Base-by-base conservation (phyloP, 139 green algal species). In the Closterium sp. region DNA sequence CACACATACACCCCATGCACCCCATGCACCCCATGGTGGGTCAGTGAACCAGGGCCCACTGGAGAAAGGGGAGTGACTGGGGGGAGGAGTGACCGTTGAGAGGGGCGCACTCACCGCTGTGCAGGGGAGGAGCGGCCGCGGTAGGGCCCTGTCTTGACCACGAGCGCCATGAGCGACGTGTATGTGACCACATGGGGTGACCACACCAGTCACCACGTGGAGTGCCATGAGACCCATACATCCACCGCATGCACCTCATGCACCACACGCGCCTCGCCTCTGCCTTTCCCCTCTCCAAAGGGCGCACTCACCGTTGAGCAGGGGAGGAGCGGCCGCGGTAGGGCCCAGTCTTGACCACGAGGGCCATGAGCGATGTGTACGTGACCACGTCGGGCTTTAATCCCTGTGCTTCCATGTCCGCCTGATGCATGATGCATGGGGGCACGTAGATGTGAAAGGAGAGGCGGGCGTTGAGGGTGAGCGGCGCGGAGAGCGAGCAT, bases 151-250 rank as follows among this genome's bases (percentile, higher is more conserved):
- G 94, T 95, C 28, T 94, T 89, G 27, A 90, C 88, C 21, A 96
- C 87, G 90, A 96, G 32, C 1, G 86, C 85, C 30, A 96, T 95
- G 32, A 96, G 95, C 24, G 91, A 94, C 29, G 94, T 95, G 90
- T 96, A 96, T 28, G 95, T 96, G 70, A 91, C 84, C n/a, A 94
- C 91, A 31, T 96, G n/a, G n/a, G n/a, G n/a, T n/a, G n/a, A n/a
- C n/a, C n/a, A n/a, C n/a, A n/a, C n/a, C n/a, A n/a, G n/a, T n/a
- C n/a, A n/a, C n/a, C n/a, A n/a, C n/a, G n/a, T n/a, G n/a, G n/a
- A n/a, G n/a, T n/a, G n/a, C n/a, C n/a, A n/a, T n/a, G n/a, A n/a
- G n/a, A n/a, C n/a, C n/a, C n/a, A n/a, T n/a, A n/a, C n/a, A n/a
- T n/a, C n/a, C n/a, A n/a, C n/a, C n/a, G n/a, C n/a, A n/a, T n/a